Evolutionary conservation across 495 filamentous ascomycete genomes (phyloP).

Genomic region (Lasiosphaeria miniovina): DNA sequence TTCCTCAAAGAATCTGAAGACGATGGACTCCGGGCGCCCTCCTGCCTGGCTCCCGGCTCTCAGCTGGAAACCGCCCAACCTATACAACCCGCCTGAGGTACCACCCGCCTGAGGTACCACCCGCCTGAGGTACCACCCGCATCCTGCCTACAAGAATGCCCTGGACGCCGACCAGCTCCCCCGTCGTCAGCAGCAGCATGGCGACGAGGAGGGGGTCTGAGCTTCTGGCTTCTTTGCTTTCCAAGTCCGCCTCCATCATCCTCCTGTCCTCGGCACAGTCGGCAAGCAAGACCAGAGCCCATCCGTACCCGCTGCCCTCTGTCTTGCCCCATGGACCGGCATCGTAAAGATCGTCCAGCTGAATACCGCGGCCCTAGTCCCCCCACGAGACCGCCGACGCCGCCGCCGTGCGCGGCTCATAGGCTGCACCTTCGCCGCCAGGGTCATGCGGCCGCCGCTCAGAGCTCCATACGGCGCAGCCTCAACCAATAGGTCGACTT

Average conservation of each 20-base stretch:
- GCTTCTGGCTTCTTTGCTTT: background rate
- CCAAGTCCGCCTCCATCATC: background rate
- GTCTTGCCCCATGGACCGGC: background rate
- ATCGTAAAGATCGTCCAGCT: background rate
- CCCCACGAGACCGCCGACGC: background rate
- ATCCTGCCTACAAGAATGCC: background rate
- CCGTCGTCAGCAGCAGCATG: background rate
- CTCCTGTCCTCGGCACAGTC: conserved; percentile 1
- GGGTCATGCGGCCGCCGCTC: background rate
- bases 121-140: background rate
- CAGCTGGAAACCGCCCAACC: too few relatives aligned
- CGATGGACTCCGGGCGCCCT: too few relatives aligned
- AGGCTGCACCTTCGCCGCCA: background rate
- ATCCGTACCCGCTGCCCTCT: background rate
- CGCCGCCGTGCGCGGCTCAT: background rate
- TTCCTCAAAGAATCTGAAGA: too few relatives aligned
- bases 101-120: background rate
- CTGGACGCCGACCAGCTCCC: background rate
- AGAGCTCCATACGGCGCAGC: background rate
- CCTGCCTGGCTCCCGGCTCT: too few relatives aligned
- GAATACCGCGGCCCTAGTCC: background rate
- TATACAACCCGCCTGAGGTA: background rate
- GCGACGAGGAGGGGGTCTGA: background rate
- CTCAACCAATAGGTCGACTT: background rate
- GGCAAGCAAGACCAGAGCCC: background rate